A percentile compares a stretch with the other conserved stretches of the same genome.
phyloP scores from a whole-genome alignment of 192 early-diverging fungal species.

The Coemansia sp. region DNA sequence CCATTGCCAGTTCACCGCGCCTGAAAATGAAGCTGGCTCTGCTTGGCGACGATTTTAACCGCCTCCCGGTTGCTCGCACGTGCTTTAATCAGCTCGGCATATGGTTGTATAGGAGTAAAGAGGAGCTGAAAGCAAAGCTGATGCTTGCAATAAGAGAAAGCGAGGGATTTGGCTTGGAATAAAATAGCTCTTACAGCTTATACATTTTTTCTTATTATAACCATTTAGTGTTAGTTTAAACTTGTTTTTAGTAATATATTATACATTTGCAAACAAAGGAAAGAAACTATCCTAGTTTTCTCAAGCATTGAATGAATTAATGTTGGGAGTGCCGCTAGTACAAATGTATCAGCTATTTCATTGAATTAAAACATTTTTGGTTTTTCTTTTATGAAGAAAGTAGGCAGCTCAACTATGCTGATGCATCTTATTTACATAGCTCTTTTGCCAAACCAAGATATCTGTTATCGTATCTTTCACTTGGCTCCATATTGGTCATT shows the following conservation, averaged over 20 bases:
- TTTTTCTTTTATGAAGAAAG: too few relatives aligned
- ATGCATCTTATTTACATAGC: not conserved
- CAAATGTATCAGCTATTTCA: too few relatives aligned
- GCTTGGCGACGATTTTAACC: conserved; percentile 60
- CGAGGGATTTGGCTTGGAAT: conserved; percentile 75
- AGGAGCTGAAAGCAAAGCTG: conserved; percentile 70
- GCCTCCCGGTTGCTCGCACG: conserved; percentile 89
- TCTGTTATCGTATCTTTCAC: not conserved
- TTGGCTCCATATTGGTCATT: not conserved
- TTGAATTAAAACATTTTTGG: too few relatives aligned
- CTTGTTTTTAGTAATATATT: too few relatives aligned
- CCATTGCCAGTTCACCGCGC: conserved; percentile 56
- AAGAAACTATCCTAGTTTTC: too few relatives aligned
- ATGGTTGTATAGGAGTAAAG: conserved; percentile 69
- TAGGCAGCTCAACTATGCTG: not conserved
- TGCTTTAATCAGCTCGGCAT: conserved; percentile 92
- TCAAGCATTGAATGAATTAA: too few relatives aligned
- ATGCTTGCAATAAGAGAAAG: conserved; percentile 74
- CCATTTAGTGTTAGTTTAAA: not conserved
- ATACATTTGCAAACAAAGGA: too few relatives aligned
- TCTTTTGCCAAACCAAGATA: not conserved
- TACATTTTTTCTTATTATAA: conserved; percentile 2
- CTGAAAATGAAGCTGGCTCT: conserved; percentile 71
- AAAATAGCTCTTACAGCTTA: conserved; percentile 12
- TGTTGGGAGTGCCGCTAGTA: too few relatives aligned